Base-by-base conservation (phyloP, 495 filamentous ascomycete species). In the Aspergillus cavernicola region DNA sequence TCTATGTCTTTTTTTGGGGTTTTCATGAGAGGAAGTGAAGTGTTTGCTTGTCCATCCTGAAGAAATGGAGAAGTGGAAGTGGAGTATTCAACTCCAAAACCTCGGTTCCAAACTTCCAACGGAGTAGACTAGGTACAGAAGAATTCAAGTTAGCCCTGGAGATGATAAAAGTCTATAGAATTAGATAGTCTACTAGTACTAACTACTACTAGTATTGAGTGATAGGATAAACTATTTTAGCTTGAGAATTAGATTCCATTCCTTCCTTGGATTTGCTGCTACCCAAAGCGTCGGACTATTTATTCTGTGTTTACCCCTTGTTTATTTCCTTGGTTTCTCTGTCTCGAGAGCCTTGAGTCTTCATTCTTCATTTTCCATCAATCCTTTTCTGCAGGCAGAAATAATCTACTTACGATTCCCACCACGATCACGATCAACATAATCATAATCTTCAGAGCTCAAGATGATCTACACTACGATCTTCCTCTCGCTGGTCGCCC, bases 401-500 rank as follows among this genome's bases (percentile, higher is more conserved):
- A 35, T 39, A 10, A 7, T 32, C 18, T 31, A 40, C 28, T 32
- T 57, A 41, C 46, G 20, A 40, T 31, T 18, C 22, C 45, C 16
- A 35, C 33, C 37, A 29, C 36, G 18, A 50, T 52, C 57, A 31
- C 31, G 52, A 51, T 23, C 24, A 31, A 24, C 22, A 9, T 9
- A 44, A 44, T 55, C 51, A 20, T 20, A 29, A 31, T 29, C 37
- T 5, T 20, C 35, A 32, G 7, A 36, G 15, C 19, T 31, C 52
- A 36, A 23, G n/a, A 54, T 54, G 52, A 47, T 54, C 35, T 44
- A 51, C 54, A 41, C 61, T 54, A 32, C 47, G 53, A 44, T 57
- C 37, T 55, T 71, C 53, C 51, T 77, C 52, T 65, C 69, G 18
- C 50, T 58, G 16, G 63, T 62, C 26, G 53, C 63, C 28, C 65